Evolutionary conservation across 495 filamentous ascomycete species (phyloP), one percentile per base, ranked within the genome.

Genomic region (Lasiosphaeria hispida): DNA sequence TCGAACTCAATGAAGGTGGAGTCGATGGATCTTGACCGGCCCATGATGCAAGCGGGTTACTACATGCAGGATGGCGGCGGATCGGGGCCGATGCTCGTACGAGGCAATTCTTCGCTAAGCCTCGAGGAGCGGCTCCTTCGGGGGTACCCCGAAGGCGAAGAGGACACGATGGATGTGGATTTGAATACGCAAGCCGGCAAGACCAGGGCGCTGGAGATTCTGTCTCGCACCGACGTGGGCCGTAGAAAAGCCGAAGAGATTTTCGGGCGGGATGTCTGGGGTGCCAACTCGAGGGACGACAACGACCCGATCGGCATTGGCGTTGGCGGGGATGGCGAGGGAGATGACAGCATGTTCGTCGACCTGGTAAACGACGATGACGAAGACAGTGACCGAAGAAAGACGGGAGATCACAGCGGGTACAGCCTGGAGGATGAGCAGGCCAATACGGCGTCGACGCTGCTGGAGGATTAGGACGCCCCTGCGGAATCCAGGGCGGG

Each of bases 341-440:
- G 72, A 9, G 76, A 77, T 11, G 72, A 78, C 53, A 75, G 72
- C 64, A 80, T 83, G 76, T 83, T 82, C 60, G 67, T 74, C 37
- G 80, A 82, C 34, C 58, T 82, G 11, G 78, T 77, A 0, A 76
- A 81, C 50, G 67, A 79, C 30, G 78, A 81, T 34, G 77, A 78
- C n/a, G 76, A 77, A 0, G 69, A 76, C 5, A 39, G 54, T 3
- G 57, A 61, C 7, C 47, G 58, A n/a, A 36, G 47, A 8, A 63
- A 59, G 44, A 47, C 19, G 18, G 42, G 6, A n/a, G 47, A 64
- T 36, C 41, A 62, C 11, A 42, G 50, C 33, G 42, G 37, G 10
- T 55, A 43, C 35, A 17, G 10, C 42, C 30, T 55, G n/a, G 53
- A 62, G 8, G 50, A 45, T 30, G 58, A 57, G 19, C 38, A 60